Percentiles rank a stretch among this genome's conserved stretches.
These are phyloP conservation scores for Echinosophora koreensis DNA, from an alignment of 306 rosid genomes.

Conservation along the genomic window DNA sequence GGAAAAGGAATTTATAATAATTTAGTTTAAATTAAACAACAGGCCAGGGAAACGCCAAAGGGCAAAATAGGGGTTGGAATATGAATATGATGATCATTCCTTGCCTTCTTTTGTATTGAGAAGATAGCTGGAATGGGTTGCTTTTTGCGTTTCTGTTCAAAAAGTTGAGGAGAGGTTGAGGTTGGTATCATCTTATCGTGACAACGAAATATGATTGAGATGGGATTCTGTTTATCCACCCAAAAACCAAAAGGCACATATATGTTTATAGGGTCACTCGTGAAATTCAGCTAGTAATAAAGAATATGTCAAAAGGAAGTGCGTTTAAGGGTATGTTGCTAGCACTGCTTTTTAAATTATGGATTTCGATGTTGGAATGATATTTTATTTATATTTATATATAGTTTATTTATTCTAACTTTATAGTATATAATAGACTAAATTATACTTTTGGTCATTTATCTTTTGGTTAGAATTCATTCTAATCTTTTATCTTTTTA, in stretches of 20 bases:
- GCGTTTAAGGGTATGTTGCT: too few species aligned
- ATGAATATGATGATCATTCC: slow-evolving; percentile 18
- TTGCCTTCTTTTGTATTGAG: neutral
- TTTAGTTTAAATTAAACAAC: neutral
- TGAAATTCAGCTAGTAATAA: too few species aligned
- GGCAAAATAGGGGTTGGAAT: neutral
- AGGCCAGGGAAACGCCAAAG: neutral
- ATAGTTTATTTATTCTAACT: too few species aligned
- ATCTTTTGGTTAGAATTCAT: too few species aligned
- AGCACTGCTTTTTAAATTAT: too few species aligned
- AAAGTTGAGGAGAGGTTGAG: slow-evolving; percentile 15
- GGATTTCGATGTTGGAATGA: too few species aligned
- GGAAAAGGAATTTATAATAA: neutral
- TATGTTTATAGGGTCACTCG: neutral
- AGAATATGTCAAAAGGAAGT: too few species aligned
- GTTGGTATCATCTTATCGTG: slow-evolving; percentile 37
- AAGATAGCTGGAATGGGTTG: neutral
- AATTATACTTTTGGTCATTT: too few species aligned
- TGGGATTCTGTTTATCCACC: neutral
- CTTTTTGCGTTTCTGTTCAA: neutral
- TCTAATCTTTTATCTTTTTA: too few species aligned
- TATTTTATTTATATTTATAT: too few species aligned
- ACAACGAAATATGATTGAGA: slow-evolving; percentile 42
- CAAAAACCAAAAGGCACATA: neutral
- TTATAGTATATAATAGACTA: too few species aligned